A percentile compares a stretch with the other conserved stretches of the same genome.
Conservation (phyloP, 2,329 filamentous ascomycete genomes). For the Trichoderma sp. region DNA sequence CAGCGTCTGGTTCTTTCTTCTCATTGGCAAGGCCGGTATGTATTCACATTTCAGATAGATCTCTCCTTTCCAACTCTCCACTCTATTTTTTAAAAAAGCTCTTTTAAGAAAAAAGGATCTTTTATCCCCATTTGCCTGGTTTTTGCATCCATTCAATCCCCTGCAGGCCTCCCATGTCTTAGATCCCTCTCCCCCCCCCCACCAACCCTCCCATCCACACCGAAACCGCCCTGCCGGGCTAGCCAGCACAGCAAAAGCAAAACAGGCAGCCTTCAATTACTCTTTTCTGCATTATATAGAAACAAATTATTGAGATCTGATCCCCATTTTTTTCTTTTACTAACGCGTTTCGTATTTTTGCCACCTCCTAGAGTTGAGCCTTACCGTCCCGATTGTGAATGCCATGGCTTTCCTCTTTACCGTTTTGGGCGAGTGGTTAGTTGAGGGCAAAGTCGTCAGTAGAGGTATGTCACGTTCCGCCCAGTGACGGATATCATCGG, state of each 20-base stretch:
- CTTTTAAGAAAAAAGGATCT: too few species aligned
- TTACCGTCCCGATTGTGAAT: slow-evolving; percentile 94
- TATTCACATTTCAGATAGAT: slow-evolving; percentile 31
- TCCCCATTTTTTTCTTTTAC: slow-evolving; percentile 41
- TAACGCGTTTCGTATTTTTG: slow-evolving; percentile 41
- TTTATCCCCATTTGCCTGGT: too few species aligned
- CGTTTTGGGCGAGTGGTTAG: slow-evolving; percentile 92
- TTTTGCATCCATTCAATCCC: too few species aligned
- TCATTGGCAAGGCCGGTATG: slow-evolving; percentile 90
- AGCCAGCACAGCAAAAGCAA: slow-evolving; percentile 5
- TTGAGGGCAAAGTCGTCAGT: slow-evolving; percentile 87
- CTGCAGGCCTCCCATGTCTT: slow-evolving; percentile 9
- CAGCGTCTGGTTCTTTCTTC: slow-evolving; percentile 93
- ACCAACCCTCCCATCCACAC: slow-evolving; percentile 5
- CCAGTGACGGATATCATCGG: not conserved
- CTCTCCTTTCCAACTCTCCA: not conserved
- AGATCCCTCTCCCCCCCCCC: not conserved
- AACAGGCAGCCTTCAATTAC: not conserved
- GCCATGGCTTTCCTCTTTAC: slow-evolving; percentile 96
- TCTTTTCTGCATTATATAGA: not conserved
- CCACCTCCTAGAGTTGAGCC: slow-evolving; percentile 68
- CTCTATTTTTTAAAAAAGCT: too few species aligned
- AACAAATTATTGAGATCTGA: slow-evolving; percentile 6
- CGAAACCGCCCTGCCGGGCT: slow-evolving; percentile 18
- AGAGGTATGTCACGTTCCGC: slow-evolving; percentile 56